phyloP scores from a whole-genome alignment of 768 basidiomycete species.

The Fomitopsis serialis region DNA sequence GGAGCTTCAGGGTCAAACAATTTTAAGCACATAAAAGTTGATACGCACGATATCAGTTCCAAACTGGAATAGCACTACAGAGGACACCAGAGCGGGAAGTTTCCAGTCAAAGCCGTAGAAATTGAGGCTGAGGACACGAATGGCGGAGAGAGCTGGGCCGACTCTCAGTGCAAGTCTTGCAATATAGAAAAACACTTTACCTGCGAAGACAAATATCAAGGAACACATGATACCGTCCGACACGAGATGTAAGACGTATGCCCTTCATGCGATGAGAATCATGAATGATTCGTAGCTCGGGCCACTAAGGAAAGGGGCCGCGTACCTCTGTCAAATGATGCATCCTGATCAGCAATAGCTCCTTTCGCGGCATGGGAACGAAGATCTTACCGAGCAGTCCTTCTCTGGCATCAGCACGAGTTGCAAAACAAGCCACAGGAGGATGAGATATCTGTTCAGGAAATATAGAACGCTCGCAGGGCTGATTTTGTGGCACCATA shows the following conservation, averaged over 20 bases:
- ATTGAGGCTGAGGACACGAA: background rate
- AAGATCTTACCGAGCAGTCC: background rate
- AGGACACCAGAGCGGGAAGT: background rate
- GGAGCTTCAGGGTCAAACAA: background rate
- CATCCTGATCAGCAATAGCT: background rate
- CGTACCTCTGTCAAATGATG: background rate
- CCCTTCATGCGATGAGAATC: background rate
- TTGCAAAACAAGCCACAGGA: background rate
- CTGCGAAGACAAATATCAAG: background rate
- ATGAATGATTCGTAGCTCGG: background rate
- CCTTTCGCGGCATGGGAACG: background rate
- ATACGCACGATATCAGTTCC: background rate
- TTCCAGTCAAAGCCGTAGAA: background rate
- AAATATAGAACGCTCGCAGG: slow-evolving; percentile 5
- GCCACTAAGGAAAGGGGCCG: background rate
- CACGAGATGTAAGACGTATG: background rate
- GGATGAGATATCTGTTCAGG: slow-evolving; percentile 5
- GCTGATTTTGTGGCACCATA: slow-evolving; percentile 7
- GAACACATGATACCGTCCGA: background rate
- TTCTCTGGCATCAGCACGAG: background rate
- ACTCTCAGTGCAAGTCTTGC: background rate
- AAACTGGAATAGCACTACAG: background rate
- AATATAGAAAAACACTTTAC: background rate
- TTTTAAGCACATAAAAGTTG: background rate
- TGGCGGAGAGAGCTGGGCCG: background rate